phyloP scores from a whole-genome alignment of 2,329 filamentous ascomycete genomes.

The Colletotrichum orbiculare region DNA sequence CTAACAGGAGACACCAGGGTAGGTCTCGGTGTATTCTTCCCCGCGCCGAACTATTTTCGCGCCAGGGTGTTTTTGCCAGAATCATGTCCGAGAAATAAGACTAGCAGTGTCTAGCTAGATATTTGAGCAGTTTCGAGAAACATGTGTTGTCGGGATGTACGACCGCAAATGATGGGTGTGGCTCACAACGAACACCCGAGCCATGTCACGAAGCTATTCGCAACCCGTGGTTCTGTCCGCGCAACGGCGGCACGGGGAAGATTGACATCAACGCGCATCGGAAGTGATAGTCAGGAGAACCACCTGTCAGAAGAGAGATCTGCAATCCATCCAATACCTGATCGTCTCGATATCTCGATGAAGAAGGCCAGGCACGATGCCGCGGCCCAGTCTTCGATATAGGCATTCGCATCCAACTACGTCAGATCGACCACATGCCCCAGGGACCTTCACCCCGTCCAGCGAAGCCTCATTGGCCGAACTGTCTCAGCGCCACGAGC shows the following conservation, averaged over 20 bases:
- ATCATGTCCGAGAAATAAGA: neutral
- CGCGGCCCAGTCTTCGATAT: conserved; percentile 22
- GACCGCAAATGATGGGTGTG: neutral
- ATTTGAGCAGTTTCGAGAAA: neutral
- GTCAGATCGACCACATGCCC: conserved; percentile 32
- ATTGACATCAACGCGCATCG: conserved; percentile 32
- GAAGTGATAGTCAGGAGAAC: conserved; percentile 18
- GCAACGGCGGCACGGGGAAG: conserved; percentile 23
- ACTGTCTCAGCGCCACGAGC: conserved; percentile 34
- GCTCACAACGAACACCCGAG: neutral
- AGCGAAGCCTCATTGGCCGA: conserved; percentile 6
- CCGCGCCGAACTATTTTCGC: neutral
- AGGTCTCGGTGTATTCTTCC: neutral
- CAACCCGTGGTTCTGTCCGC: conserved; percentile 24
- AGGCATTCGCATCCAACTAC: conserved; percentile 18
- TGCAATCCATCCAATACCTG: neutral
- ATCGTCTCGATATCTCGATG: conserved; percentile 23
- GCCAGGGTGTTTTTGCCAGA: neutral
- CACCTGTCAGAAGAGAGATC: conserved; percentile 6
- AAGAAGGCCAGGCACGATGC: conserved; percentile 16
- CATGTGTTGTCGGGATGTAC: neutral
- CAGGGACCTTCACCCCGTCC: neutral
- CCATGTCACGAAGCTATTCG: conserved; percentile 24
- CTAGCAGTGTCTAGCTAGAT: neutral
- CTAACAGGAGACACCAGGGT: conserved; percentile 6